phyloP scores from a whole-genome alignment of 352 stramenopile genomes.

The Pythium oligandrum region DNA sequence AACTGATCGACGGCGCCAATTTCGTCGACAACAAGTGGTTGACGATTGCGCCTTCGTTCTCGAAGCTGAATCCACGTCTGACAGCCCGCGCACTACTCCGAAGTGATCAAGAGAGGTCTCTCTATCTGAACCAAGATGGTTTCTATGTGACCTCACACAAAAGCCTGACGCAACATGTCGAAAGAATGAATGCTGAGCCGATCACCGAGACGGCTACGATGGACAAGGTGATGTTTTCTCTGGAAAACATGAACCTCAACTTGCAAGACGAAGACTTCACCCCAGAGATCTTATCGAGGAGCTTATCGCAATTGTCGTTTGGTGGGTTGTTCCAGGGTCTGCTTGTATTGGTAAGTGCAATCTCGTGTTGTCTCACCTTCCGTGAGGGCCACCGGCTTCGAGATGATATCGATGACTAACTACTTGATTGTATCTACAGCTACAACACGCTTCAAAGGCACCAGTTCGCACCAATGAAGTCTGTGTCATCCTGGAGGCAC shows the following conservation, averaged over 20 bases:
- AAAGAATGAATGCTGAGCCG: slow-evolving; percentile 43
- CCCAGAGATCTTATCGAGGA: slow-evolving; percentile 32
- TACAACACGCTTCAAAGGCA: slow-evolving; percentile 59
- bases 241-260: slow-evolving; percentile 76
- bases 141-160: slow-evolving; percentile 50
- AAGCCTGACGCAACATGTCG: slow-evolving; percentile 55
- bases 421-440: slow-evolving; percentile 20
- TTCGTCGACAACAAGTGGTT: slow-evolving; percentile 58
- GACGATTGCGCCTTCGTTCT: slow-evolving; percentile 59
- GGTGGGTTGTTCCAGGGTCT: slow-evolving; percentile 44
- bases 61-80: slow-evolving; percentile 60
- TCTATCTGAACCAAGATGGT: slow-evolving; percentile 61
- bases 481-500: slow-evolving; percentile 58
- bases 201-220: slow-evolving; percentile 33
- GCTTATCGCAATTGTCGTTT: slow-evolving; percentile 59
- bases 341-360: slow-evolving; percentile 46
- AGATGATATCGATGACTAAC: not conserved
- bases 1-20: slow-evolving; percentile 66
- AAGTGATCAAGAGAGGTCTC: slow-evolving; percentile 40
- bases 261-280: slow-evolving; percentile 58
- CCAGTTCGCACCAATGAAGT: slow-evolving; percentile 64
- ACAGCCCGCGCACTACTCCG: slow-evolving; percentile 42
- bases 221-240: slow-evolving; percentile 60
- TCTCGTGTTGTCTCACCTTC: not conserved
- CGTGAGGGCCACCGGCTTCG: not conserved